Percentiles rank a stretch among this genome's conserved stretches.
Evolutionary conservation across 139 green algal genomes (phyloP).

Genomic region (Micractinium sp.): DNA sequence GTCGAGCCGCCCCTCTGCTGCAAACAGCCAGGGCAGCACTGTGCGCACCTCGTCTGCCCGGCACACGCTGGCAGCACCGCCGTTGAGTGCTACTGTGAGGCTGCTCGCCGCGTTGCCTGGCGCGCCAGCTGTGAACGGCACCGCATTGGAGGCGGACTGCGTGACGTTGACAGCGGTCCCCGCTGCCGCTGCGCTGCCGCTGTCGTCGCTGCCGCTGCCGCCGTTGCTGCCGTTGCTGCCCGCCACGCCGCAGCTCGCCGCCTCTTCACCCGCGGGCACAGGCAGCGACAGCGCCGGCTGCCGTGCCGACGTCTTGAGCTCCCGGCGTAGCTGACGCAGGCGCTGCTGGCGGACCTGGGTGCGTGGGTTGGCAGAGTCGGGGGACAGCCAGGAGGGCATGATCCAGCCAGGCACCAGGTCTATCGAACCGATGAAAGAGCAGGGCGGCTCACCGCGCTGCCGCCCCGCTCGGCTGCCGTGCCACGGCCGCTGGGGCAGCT

Average conservation of each 20-base stretch:
- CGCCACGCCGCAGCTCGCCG: not conserved
- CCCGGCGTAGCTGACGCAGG: not conserved
- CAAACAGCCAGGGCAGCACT: constrained; percentile 32
- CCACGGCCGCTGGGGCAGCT: not conserved
- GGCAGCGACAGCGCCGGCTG: constrained; percentile 12
- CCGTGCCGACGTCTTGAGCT: not conserved
- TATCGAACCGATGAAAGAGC: not conserved
- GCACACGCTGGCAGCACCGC: not conserved
- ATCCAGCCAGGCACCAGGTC: constrained; percentile 19
- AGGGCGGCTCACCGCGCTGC: not conserved
- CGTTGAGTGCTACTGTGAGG: not conserved
- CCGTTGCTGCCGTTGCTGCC: not conserved
- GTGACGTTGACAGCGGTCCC: not conserved
- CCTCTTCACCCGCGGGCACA: not conserved
- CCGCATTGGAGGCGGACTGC: constrained; percentile 7
- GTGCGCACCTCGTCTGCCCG: constrained; percentile 4
- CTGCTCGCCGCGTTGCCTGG: not conserved
- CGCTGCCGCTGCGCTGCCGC: not conserved
- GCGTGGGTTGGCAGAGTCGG: not conserved
- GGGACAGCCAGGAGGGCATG: constrained; percentile 1
- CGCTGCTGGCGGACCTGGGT: not conserved
- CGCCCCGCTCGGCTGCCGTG: not conserved
- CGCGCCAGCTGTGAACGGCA: not conserved
- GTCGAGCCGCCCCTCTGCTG: constrained; percentile 25
- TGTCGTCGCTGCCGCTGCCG: too few relatives aligned